A percentile compares a stretch with the other conserved stretches of the same genome.
phyloP scores from a whole-genome alignment of 1,284 basidiomycete species.

The Fereydounia khargensis region DNA sequence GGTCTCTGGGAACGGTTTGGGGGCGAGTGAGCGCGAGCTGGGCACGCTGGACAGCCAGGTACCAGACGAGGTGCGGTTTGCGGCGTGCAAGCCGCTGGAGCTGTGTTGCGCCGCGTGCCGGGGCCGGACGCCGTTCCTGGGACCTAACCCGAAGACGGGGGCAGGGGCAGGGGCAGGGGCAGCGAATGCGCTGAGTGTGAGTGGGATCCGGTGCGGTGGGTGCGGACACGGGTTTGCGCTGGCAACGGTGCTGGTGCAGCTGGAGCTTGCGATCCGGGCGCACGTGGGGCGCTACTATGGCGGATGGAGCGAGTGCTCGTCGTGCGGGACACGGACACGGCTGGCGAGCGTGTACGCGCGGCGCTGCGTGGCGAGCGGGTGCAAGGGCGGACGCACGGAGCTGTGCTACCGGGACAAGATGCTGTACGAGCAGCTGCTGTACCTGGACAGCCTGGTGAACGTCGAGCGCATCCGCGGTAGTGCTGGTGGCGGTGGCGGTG shows the following conservation, averaged over 20 bases:
- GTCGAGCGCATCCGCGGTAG: conserved; percentile 8
- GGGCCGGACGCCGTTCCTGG: conserved; percentile 15
- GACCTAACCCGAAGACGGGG: conserved; percentile 14
- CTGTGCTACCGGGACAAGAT: conserved; percentile 45
- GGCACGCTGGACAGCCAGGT: conserved; percentile 84
- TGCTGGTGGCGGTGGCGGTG: conserved; percentile 1
- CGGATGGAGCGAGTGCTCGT: conserved; percentile 81
- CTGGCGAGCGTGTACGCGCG: conserved; percentile 88
- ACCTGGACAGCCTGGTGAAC: conserved; percentile 47
- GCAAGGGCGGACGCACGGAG: conserved; percentile 35
- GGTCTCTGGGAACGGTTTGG: not conserved
- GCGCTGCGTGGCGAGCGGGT: conserved; percentile 43
- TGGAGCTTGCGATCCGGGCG: conserved; percentile 78
- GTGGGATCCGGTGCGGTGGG: conserved; percentile 31
- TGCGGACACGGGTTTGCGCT: conserved; percentile 18
- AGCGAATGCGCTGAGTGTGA: conserved; percentile 17
- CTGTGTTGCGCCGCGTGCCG: conserved; percentile 43
- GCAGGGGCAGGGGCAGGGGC: not conserved
- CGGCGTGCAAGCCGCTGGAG: conserved; percentile 33
- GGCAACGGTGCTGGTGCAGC: conserved; percentile 63
- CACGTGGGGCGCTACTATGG: conserved; percentile 83
- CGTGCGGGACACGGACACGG: conserved; percentile 78
- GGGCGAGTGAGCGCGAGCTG: conserved; percentile 65
- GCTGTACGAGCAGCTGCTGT: conserved; percentile 53
- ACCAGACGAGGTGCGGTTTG: conserved; percentile 77